Base-by-base conservation (phyloP, 371 early-diverging fungal genomes). In the Fennellomyces sp. region DNA sequence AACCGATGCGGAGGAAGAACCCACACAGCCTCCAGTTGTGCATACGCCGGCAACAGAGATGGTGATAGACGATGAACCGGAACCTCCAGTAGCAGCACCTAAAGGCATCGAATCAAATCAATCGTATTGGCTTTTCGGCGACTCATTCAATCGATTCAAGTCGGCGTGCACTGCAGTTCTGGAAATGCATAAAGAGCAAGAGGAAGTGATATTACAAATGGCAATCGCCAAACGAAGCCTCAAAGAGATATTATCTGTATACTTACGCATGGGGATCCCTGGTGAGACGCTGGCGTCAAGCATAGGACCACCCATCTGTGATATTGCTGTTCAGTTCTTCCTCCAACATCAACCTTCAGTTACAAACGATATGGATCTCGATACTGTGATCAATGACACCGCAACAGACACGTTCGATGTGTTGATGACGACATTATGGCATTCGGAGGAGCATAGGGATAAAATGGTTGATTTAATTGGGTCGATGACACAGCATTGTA, bases 111-210 rank as follows among this genome's bases (percentile, higher is more conserved):
- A 73, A 45, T 64, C 67, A 13, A 64, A 69, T 54, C 79, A 78
- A 55, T 75, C 73, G 2, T 75, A 75, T 56, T 73, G 75, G 75
- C 71, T 78, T 10, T 78, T 78, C 66, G 79, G 76, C 8, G 79
- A 78, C 56, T 69, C 76, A 2, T 36, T 78, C 12, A 65, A 60
- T 17, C 61, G 66, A 48, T 78, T 75, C 36, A 65, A 78, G 57
- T 35, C 61, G 8, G 65, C 79, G 1, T 64, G 68, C 38, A 26
- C 33, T 11, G 38, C 56, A 3, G 23, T 68, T 2, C 41, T 28
- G 12, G 25, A 49, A 11, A 52, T 58, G 0, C 41, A 49, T 30
- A 33, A 47, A 26, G 58, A 42, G 4, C 42, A 50, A 12, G 60
- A 65, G 54, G 47, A 54, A 58, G 66, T 47, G 61, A 61, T 23